Evolutionary conservation across 306 rosid genomes (phyloP), one percentile per base, ranked within the genome.

Genomic region (barrel medic (Medicago truncatula)): DNA sequence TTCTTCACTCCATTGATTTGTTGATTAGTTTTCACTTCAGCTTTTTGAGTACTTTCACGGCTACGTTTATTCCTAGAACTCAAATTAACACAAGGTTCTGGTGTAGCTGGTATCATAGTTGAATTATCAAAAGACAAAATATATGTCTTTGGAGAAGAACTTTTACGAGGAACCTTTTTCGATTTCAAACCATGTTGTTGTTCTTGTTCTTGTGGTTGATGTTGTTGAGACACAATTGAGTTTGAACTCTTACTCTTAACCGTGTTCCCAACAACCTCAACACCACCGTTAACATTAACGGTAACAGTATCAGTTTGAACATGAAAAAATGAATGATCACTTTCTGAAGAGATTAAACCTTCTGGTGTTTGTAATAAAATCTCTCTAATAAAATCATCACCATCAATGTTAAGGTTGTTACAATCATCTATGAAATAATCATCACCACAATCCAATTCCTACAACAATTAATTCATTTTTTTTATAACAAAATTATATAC

Each of bases 121-220:
- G 79, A 79, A 54, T 66, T 60, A 59, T 71, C 84, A 21, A 83
- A 83, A 0, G 82, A 80, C 23, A 83, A 34, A 76, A 83, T 83
- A 68, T 49, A 79, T 8, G 76, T 34, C 66, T 59, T 70, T 4
- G 86, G 75, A 16, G 80, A 46, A 13, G 49, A 41, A 3, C 47
- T n/a, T 8, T 63, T 36, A 36, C 71, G 36, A 16, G 73, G 5
- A 25, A 59, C 25, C 16, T 31, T 11, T 43, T 81, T 41, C 0
- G 39, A 44, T 11, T 61, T 61, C 39, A n/a, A 13, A 31, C n/a
- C 2, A 20, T 41, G 38, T 18, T 38, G 0, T 41, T 41, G 18
- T 18, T 38, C 0, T 8, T 20, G 50, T 65, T 41, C 12, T 18
- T 40, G 10, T 17, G 11, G 17, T 17, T 40, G 0, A 9, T 40